These are phyloP conservation scores for Leptosphaerulina australis DNA, from an alignment of 2,329 filamentous ascomycete species.

Conservation along the genomic window DNA sequence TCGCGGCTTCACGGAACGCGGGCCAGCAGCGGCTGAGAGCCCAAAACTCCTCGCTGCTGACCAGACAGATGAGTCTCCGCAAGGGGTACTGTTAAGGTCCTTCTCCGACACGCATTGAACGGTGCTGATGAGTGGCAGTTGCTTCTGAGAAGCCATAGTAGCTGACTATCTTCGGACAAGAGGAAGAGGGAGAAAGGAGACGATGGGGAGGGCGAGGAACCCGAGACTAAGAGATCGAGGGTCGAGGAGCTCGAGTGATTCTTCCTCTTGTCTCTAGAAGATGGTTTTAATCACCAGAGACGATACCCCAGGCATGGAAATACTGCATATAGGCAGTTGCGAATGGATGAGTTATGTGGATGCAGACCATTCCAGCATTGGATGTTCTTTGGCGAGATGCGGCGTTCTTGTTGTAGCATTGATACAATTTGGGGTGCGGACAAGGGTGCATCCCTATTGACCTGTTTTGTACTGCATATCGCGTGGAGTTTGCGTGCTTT, in stretches of 20 bases:
- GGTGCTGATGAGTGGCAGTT: slow-evolving; percentile 17
- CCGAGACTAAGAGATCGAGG: slow-evolving; percentile 12
- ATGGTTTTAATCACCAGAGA: not conserved
- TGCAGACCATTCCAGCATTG: not conserved
- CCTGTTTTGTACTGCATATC: slow-evolving; percentile 4
- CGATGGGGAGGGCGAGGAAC: not conserved
- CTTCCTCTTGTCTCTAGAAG: slow-evolving; percentile 12
- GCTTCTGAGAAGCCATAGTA: slow-evolving; percentile 20
- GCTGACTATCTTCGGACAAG: slow-evolving; percentile 21
- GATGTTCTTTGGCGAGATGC: not conserved
- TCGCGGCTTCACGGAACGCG: slow-evolving; percentile 71
- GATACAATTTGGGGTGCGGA: not conserved
- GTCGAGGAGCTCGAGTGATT: slow-evolving; percentile 1
- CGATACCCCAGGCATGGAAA: not conserved
- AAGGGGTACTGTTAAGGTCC: slow-evolving; percentile 52
- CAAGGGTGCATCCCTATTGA: not conserved
- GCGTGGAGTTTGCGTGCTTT: slow-evolving; percentile 5
- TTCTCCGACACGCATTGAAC: slow-evolving; percentile 13
- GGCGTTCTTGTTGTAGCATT: slow-evolving; percentile 6
- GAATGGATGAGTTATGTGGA: too few species aligned
- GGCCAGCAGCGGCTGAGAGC: slow-evolving; percentile 64
- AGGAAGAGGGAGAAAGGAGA: slow-evolving; percentile 12
- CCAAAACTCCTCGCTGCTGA: slow-evolving; percentile 66
- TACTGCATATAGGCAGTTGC: too few species aligned
- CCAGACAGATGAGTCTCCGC: slow-evolving; percentile 67